Evolutionary conservation across 805 yeast genomes (phyloP).

Genomic region (Zygosaccharomyces pseudorouxii): DNA sequence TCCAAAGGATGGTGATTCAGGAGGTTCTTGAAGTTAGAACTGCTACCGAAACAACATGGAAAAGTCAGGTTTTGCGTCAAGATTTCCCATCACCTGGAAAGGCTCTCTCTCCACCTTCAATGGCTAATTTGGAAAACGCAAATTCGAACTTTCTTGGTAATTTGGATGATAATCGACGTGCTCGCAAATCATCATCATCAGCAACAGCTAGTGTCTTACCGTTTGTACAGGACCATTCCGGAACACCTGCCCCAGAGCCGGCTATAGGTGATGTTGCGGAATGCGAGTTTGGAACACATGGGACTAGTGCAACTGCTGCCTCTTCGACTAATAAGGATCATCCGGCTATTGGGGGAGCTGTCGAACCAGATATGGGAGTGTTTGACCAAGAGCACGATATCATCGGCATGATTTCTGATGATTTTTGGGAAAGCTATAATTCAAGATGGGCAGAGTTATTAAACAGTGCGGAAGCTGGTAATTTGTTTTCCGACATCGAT

Average conservation of each 20-base stretch:
- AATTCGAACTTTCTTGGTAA: conserved; percentile 7
- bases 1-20: conserved; percentile 17
- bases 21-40: conserved; percentile 22
- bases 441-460: conserved; percentile 21
- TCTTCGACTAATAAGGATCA: background rate
- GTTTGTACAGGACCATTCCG: background rate
- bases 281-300: background rate
- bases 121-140: conserved; percentile 9
- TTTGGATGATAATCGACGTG: conserved; percentile 3
- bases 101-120: conserved; percentile 4
- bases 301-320: background rate
- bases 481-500: conserved; percentile 6
- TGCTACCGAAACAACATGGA: conserved; percentile 18
- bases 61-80: background rate
- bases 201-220: background rate
- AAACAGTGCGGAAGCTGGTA: conserved; percentile 4
- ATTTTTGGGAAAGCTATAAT: conserved; percentile 26
- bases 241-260: background rate
- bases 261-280: background rate
- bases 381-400: conserved; percentile 8
- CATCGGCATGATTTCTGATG: conserved; percentile 20
- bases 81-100: conserved; percentile 4
- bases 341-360: background rate
- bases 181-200: background rate
- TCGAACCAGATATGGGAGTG: background rate